Evolutionary conservation across 2,329 filamentous ascomycete genomes (phyloP), one percentile per base, ranked within the genome.

Genomic region (Verticillium klebahnii): DNA sequence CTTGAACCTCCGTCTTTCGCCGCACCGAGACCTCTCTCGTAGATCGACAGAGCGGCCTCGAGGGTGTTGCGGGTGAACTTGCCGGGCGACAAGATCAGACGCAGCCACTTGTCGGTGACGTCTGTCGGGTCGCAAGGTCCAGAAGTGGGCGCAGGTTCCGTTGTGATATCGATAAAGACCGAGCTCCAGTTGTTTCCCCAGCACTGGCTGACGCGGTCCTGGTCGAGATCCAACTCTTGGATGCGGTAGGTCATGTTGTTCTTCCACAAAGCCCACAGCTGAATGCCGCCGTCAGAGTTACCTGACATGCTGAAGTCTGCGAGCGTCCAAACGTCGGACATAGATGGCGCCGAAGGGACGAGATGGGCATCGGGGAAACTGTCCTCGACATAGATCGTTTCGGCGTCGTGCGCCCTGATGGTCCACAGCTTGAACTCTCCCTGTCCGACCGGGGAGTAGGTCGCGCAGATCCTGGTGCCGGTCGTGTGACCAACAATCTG

Each of bases 361-460:
- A 95, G 79, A 14, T 82, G 79, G 8, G 78, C 71, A 12, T 83
- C 80, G 0, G 90, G 84, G 67, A 91, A 93, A 25, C 92, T 78
- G 68, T 96, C 92, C 65, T 87, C 84, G 15, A 96, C 80, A 9
- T 87, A 81, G 23, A 92, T 73, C 2, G 78, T 80, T 68, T 89
- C 82, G 67, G 84, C 84, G 60, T 88, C 85, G 67, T 88, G 85
- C 19, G 90, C 85, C 60, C 85, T 85, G n/a, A 87, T 76, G 66
- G 79, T 82, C 92, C 93, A 99, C 72, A 99, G 93, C 74, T 97
- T 98, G 82, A 99, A 98, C 71, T 94, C 89, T 39, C 95, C 91
- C 50, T 88, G 85, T 34, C 93, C 90, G 65, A 95, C 87, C 0
- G 95, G 94, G 12, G 93, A 97, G 74, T 93, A 97, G 9, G 92